Percentiles rank a stretch among this genome's conserved stretches.
Conservation (phyloP, 768 basidiomycete genomes). For the Termitomyces sp. region DNA sequence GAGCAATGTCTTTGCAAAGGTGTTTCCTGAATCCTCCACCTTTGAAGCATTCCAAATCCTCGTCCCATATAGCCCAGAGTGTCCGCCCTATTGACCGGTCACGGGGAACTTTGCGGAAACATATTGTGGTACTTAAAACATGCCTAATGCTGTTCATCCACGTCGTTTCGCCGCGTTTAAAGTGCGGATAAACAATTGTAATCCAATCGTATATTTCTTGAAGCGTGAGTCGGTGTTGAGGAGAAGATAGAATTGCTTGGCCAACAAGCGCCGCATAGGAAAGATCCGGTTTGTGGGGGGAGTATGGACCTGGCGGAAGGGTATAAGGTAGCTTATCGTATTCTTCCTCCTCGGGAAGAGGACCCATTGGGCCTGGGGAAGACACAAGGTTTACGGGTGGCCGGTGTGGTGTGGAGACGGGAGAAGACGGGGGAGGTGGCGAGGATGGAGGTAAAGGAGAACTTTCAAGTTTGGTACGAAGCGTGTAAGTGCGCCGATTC, state of each 20-base stretch:
- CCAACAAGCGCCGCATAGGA: conserved; percentile 97
- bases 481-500: conserved; percentile 31
- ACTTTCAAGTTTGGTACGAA: conserved; percentile 26
- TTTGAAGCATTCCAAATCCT: conserved; percentile 77
- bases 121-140: conserved; percentile 87
- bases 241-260: conserved; percentile 85
- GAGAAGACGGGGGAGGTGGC: conserved; percentile 50
- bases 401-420: conserved; percentile 57
- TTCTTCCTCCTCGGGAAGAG: conserved; percentile 58
- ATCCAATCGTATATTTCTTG: conserved; percentile 98
- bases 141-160: conserved; percentile 99
- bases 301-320: conserved; percentile 83
- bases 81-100: conserved; percentile 77
- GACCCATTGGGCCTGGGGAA: conserved; percentile 76
- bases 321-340: conserved; percentile 66
- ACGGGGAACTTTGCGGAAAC: conserved; percentile 82
- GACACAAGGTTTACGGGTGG: conserved; percentile 71
- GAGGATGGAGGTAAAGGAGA: conserved; percentile 60
- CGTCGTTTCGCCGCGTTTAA: conserved; percentile 87
- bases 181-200: conserved; percentile 89
- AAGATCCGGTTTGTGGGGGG: conserved; percentile 70
- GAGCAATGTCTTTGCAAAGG: conserved; percentile 43
- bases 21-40: conserved; percentile 79
- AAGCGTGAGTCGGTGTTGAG: conserved; percentile 78
- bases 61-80: conserved; percentile 83